A percentile compares a stretch with the other conserved stretches of the same genome.
Conservation (phyloP, 192 early-diverging fungal genomes). For the Backusella luteola region DNA sequence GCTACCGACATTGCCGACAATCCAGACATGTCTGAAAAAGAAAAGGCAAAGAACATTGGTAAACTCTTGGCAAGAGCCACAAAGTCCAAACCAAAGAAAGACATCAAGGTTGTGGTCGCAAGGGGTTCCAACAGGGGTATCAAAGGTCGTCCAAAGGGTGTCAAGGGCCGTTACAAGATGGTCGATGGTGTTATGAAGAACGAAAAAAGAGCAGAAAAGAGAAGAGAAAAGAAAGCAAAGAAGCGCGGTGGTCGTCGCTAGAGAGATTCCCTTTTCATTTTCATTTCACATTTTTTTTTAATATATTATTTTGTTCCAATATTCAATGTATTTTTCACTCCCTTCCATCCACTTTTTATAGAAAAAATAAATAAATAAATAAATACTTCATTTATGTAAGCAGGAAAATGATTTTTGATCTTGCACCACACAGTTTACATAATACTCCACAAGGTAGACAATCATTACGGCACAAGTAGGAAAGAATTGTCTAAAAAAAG, state of each 20-base stretch:
- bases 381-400: conserved; percentile 4
- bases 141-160: conserved; percentile 92
- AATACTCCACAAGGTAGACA: neutral
- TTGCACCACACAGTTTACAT: neutral
- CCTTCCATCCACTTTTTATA: neutral
- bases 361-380: neutral
- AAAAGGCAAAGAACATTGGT: conserved; percentile 79
- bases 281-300: neutral
- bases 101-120: conserved; percentile 90
- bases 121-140: conserved; percentile 74
- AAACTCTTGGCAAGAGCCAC: conserved; percentile 81
- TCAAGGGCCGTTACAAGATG: conserved; percentile 96
- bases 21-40: conserved; percentile 86
- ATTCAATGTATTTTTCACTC: neutral
- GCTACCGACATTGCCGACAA: conserved; percentile 82
- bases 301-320: neutral
- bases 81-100: conserved; percentile 77
- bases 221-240: conserved; percentile 64
- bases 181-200: conserved; percentile 97
- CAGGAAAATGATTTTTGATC: neutral
- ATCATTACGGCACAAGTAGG: neutral
- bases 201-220: conserved; percentile 84
- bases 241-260: conserved; percentile 32
- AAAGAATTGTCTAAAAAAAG: neutral
- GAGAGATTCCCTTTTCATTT: neutral